These are phyloP conservation scores for Pseudopyricularia javanii DNA, from an alignment of 2,329 filamentous ascomycete genomes.

Conservation along the genomic window DNA sequence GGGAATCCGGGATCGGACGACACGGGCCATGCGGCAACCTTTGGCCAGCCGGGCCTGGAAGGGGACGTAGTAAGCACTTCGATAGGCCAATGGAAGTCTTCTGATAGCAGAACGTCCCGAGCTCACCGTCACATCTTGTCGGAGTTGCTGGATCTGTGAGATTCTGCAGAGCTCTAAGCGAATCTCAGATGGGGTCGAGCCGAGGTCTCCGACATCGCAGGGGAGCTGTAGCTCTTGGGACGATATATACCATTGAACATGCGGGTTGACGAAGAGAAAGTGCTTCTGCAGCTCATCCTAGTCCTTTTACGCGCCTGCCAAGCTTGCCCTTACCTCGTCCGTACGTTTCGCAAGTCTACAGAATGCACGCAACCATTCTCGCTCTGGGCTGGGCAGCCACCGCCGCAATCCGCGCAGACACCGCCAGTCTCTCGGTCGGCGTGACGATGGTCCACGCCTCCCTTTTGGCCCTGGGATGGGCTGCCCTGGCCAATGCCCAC, in stretches of 20 bases:
- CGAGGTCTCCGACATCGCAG: neutral
- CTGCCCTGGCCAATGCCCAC: constrained; percentile 15
- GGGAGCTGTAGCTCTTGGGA: neutral
- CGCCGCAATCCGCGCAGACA: neutral
- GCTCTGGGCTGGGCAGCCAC: neutral
- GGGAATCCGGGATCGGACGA: neutral
- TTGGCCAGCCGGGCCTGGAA: neutral
- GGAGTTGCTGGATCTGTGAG: neutral
- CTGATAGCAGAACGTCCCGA: neutral
- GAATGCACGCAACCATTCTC: neutral
- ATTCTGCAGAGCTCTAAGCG: neutral
- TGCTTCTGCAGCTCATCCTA: neutral
- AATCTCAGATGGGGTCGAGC: neutral
- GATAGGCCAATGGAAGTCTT: neutral
- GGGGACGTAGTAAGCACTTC: neutral
- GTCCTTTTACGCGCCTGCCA: neutral
- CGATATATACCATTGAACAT: neutral
- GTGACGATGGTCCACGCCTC: neutral
- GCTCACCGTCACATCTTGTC: no score
- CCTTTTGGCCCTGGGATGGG: neutral
- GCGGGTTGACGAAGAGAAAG: neutral
- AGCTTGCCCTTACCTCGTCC: neutral
- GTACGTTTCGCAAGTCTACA: neutral
- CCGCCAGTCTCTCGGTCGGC: neutral
- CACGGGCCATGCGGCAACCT: neutral